Percentiles rank a stretch among this genome's conserved stretches.
phyloP scores from a whole-genome alignment of 768 basidiomycete genomes.

The Trametes gibbosa region DNA sequence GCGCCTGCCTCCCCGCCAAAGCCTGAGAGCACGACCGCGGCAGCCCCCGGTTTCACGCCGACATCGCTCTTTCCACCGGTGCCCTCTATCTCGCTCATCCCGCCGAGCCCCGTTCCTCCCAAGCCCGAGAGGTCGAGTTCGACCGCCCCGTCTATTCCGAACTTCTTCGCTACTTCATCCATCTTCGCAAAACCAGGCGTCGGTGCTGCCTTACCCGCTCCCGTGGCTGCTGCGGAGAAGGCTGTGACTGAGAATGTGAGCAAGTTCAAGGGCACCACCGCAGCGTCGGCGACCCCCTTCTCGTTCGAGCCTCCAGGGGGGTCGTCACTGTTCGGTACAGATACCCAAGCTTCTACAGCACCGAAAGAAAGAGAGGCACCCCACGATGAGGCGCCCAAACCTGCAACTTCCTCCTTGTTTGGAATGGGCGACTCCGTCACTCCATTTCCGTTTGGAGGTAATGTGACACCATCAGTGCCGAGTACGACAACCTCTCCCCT shows the following conservation, averaged over 20 bases:
- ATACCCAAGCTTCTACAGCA: background rate
- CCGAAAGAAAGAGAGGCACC: background rate
- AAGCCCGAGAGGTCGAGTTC: conserved; percentile 8
- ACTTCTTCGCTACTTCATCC: conserved; percentile 62
- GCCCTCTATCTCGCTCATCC: conserved; percentile 30
- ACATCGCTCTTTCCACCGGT: conserved; percentile 16
- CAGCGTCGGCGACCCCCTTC: background rate
- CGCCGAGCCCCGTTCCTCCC: conserved; percentile 28
- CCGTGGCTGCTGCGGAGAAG: conserved; percentile 23
- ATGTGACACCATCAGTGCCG: background rate
- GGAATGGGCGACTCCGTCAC: background rate
- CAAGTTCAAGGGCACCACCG: background rate
- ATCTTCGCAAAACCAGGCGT: conserved; percentile 38
- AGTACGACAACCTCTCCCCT: background rate
- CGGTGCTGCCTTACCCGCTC: conserved; percentile 7
- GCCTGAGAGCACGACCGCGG: background rate
- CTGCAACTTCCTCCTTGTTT: conserved; percentile 2
- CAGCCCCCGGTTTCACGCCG: background rate
- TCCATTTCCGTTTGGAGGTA: background rate
- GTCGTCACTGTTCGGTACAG: background rate
- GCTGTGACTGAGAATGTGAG: background rate
- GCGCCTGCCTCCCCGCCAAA: conserved; percentile 9
- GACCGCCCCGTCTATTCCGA: conserved; percentile 42
- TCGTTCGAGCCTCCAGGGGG: background rate
- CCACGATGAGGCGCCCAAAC: conserved; percentile 6